A percentile compares a stretch with the other conserved stretches of the same genome.
Evolutionary conservation across 2,329 filamentous ascomycete species (phyloP).

Genomic region (Ophiosphaerella korrae): DNA sequence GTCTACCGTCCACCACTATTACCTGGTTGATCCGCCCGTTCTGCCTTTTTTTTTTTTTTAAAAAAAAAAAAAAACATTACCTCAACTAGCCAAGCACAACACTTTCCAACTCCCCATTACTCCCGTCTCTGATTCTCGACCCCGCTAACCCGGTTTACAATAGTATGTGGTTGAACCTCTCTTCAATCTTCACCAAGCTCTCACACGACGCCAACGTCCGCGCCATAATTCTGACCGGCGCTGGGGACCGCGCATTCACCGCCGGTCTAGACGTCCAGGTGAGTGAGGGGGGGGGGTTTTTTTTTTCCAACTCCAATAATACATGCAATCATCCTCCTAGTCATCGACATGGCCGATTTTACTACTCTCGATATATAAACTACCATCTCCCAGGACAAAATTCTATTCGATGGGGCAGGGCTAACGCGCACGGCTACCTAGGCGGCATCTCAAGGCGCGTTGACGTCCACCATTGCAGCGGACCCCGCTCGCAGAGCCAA

Average conservation of each 20-base stretch:
- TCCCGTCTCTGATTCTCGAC: no score
- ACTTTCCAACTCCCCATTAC: not conserved
- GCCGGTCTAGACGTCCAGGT: conserved; percentile 78
- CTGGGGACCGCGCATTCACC: conserved; percentile 83
- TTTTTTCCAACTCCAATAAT: not conserved
- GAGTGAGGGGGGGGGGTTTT: no score
- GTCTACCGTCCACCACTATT: no score
- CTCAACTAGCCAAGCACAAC: not conserved
- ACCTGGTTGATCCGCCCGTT: no score
- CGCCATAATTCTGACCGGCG: conserved; percentile 77
- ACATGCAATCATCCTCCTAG: no score
- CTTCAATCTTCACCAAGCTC: conserved; percentile 71
- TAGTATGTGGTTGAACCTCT: conserved; percentile 85
- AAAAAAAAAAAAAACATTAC: no score
- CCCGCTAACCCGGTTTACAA: not conserved
- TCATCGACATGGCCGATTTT: no score
- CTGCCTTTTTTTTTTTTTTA: no score
- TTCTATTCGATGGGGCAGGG: no score
- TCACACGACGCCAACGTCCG: conserved; percentile 75
- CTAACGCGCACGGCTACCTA: conserved; percentile 64
- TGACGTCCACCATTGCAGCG: conserved; percentile 40
- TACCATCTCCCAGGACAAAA: no score
- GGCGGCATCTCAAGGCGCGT: conserved; percentile 63
- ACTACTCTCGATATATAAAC: no score
- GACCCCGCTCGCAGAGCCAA: conserved; percentile 67